These are phyloP conservation scores for Paracoccidioides lutzii DNA, from an alignment of 2,329 filamentous ascomycete species.

Conservation along the genomic window DNA sequence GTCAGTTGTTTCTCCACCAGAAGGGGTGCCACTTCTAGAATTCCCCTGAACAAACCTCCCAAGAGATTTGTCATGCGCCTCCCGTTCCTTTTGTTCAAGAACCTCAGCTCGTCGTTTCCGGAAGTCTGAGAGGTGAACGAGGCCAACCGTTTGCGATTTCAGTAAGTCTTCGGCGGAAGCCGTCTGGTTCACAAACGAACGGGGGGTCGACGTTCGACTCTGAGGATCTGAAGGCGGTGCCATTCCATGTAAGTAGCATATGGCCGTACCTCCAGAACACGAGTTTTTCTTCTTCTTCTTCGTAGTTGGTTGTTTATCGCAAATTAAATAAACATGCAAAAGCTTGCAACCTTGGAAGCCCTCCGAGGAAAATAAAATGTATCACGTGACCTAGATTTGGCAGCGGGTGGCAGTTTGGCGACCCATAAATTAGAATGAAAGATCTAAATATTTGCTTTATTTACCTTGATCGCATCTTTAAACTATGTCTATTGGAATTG, in stretches of 20 bases:
- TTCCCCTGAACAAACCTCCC: constrained; percentile 30
- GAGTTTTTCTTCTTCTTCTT: not conserved
- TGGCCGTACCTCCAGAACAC: not conserved
- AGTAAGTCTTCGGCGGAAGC: constrained; percentile 68
- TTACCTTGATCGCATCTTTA: not conserved
- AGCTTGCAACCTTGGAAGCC: too few relatives aligned
- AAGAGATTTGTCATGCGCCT: constrained; percentile 53
- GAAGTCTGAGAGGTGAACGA: constrained; percentile 85
- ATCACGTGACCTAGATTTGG: not conserved
- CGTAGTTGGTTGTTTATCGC: not conserved
- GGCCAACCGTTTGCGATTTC: constrained; percentile 75
- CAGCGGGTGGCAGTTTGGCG: not conserved
- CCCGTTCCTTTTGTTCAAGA: constrained; percentile 78
- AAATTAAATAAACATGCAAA: not conserved
- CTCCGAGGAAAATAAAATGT: too few relatives aligned
- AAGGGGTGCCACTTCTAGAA: constrained; percentile 41
- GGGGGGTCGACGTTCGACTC: constrained; percentile 32
- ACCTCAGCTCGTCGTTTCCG: constrained; percentile 91
- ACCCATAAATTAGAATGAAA: too few relatives aligned
- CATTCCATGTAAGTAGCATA: constrained; percentile 3
- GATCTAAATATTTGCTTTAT: too few relatives aligned
- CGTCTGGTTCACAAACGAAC: constrained; percentile 59
- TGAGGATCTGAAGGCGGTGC: constrained; percentile 22
- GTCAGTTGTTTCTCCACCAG: constrained; percentile 36
- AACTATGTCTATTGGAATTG: not conserved